Evolutionary conservation across 2,329 filamentous ascomycete genomes (phyloP).

Genomic region (Trichothecium sympodiale): DNA sequence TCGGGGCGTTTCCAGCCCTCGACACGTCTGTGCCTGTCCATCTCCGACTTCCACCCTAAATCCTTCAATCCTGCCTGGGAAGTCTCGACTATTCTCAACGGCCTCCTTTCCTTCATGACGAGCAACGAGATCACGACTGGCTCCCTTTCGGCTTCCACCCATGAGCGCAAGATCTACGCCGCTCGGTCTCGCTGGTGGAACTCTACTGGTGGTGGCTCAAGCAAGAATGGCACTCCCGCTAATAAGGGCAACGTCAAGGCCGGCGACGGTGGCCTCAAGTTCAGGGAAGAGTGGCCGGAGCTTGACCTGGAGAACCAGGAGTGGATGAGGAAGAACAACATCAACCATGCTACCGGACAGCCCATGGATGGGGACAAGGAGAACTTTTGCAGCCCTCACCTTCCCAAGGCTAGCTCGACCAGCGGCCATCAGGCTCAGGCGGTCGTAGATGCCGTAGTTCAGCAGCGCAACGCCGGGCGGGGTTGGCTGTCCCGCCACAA

Average conservation of each 20-base stretch:
- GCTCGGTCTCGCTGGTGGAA: conserved; percentile 89
- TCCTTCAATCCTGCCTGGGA: conserved; percentile 98
- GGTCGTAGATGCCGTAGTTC: conserved; percentile 66
- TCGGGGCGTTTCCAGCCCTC: conserved; percentile 91
- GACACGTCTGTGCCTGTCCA: conserved; percentile 84
- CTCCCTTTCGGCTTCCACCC: conserved; percentile 64
- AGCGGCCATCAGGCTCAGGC: conserved; percentile 54
- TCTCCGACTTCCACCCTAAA: conserved; percentile 95
- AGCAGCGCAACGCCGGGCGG: conserved; percentile 67
- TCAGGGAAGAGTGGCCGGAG: conserved; percentile 81
- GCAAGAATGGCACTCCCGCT: conserved; percentile 38
- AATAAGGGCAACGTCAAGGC: conserved; percentile 75
- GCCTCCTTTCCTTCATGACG: conserved; percentile 94
- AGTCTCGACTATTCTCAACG: conserved; percentile 90
- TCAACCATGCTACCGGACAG: conserved; percentile 68
- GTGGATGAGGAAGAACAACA: conserved; percentile 76
- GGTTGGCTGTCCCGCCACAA: conserved; percentile 77
- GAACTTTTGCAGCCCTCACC: conserved; percentile 38
- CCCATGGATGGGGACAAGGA: conserved; percentile 38
- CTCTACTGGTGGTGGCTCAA: conserved; percentile 76
- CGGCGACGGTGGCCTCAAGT: conserved; percentile 87
- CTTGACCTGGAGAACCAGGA: conserved; percentile 80
- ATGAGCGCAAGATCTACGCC: conserved; percentile 70
- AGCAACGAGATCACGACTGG: conserved; percentile 98
- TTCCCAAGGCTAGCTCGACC: conserved; percentile 44